phyloP scores from a whole-genome alignment of 768 basidiomycete genomes.

The Dendrothele bispora region DNA sequence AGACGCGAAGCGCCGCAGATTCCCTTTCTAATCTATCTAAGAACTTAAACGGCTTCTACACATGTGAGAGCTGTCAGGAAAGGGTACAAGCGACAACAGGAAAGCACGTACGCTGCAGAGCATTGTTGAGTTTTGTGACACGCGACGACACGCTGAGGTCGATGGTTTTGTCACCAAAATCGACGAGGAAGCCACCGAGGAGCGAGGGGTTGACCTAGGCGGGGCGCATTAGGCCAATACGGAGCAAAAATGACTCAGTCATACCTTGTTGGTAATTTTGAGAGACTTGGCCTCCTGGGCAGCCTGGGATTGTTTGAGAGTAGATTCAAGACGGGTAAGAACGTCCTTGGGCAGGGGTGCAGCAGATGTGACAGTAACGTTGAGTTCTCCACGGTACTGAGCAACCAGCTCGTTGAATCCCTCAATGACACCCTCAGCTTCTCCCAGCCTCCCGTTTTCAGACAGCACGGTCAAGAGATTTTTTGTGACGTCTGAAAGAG shows the following conservation, averaged over 20 bases:
- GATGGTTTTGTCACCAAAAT: conserved; percentile 98
- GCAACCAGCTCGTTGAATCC: conserved; percentile 90
- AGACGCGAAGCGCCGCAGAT: conserved; percentile 7
- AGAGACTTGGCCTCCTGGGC: conserved; percentile 86
- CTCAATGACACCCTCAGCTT: conserved; percentile 83
- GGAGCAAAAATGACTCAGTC: conserved; percentile 19
- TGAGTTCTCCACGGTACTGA: conserved; percentile 90
- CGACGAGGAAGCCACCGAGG: conserved; percentile 90
- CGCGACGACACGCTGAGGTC: conserved; percentile 93
- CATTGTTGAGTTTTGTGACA: conserved; percentile 91
- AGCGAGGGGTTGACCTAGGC: conserved; percentile 86
- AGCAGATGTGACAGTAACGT: conserved; percentile 89
- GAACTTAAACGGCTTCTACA: conserved; percentile 39
- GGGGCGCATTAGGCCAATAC: background rate
- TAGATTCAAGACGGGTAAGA: conserved; percentile 75
- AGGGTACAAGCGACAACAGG: background rate
- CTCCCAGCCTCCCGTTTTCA: conserved; percentile 88
- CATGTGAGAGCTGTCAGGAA: conserved; percentile 2
- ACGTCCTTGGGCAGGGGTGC: conserved; percentile 75
- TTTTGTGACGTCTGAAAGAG: conserved; percentile 84
- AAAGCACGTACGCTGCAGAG: conserved; percentile 69
- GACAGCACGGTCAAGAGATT: conserved; percentile 89
- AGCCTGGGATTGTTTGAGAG: conserved; percentile 83
- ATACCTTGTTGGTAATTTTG: conserved; percentile 89
- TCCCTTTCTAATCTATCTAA: conserved; percentile 14